Conservation (phyloP, 495 filamentous ascomycete species). For the Aspergillus indologenus region DNA sequence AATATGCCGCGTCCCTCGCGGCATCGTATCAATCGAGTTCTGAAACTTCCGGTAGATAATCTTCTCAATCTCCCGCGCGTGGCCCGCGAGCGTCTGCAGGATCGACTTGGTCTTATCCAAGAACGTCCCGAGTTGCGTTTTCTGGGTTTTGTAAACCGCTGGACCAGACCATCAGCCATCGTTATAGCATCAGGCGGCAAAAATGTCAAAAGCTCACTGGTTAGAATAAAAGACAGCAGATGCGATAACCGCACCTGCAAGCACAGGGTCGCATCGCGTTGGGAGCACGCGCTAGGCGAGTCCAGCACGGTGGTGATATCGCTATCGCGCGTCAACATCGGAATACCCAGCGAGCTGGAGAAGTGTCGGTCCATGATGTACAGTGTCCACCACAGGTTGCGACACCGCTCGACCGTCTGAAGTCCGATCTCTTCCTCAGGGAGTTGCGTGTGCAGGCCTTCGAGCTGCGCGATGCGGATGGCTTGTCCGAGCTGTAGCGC, state of each 20-base stretch:
- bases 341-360: conserved; percentile 34
- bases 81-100: conserved; percentile 29
- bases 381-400: conserved; percentile 39
- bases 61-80: conserved; percentile 32
- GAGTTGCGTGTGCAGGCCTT: conserved; percentile 36
- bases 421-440: conserved; percentile 29
- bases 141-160: conserved; percentile 29
- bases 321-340: conserved; percentile 30
- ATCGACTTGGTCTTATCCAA: conserved; percentile 33
- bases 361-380: conserved; percentile 40
- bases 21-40: conserved; percentile 27
- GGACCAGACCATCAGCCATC: neutral
- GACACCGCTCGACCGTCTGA: conserved; percentile 25
- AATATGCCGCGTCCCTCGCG: conserved; percentile 32
- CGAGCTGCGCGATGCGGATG: conserved; percentile 33
- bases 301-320: conserved; percentile 33
- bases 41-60: conserved; percentile 25
- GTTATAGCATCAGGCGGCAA: neutral
- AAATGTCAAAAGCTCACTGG: conserved; percentile 11
- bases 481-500: conserved; percentile 34
- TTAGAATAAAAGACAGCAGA: conserved; percentile 26
- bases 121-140: conserved; percentile 28
- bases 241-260: conserved; percentile 34
- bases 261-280: conserved; percentile 25
- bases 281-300: conserved; percentile 15